Evolutionary conservation across 1,284 basidiomycete species (phyloP), one percentile per base, ranked within the genome.

Genomic region (Apiotrichum laibachii): DNA sequence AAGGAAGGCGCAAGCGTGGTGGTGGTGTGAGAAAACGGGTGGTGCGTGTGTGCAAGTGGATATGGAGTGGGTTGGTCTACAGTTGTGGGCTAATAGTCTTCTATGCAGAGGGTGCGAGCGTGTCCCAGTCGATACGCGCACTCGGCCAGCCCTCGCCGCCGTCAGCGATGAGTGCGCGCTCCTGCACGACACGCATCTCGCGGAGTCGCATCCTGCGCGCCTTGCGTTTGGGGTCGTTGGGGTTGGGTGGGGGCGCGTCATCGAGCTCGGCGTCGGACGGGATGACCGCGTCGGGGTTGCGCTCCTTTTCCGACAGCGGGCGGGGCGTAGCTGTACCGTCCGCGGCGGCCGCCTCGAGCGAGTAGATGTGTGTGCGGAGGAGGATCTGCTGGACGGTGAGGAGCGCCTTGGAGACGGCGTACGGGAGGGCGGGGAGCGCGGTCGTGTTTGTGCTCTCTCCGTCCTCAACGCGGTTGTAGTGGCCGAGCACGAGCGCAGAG

Each of bases 361-460:
- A 67, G 58, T 85, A 79, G 19, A 83, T 75, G 55, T 91, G 83
- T 0, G 93, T 96, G 34, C 84, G 77, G 5, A 81, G 77, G 2
- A 99, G 81, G 37, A 99, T 83, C n/a, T 86, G 85, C 69, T 97
- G 90, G 0, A 95, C 91, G 60, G 88, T 89, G 1, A 86, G 85
- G 22, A 97, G 82, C 0, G 94, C 88, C 35, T 78, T 80, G 54
- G 88, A 83, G 37, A 85, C 82, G 11, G 91, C 86, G 63, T 75
- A 67, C 3, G 85, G 81, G 39, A 90, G 76, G 9, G 82, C 74
- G 7, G 80, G 58, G 3, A 67, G 63, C n/a, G n/a, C n/a, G 1
- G 19, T 21, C 18, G 34, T 12, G 34, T 5, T n/a, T 18, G 12
- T 19, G 34, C 13, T 19, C 0, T 21, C 9, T 1, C 35, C 21